Evolutionary conservation across 78 protist species (phyloP).

Genomic region (Dictyostelium firmibasis): DNA sequence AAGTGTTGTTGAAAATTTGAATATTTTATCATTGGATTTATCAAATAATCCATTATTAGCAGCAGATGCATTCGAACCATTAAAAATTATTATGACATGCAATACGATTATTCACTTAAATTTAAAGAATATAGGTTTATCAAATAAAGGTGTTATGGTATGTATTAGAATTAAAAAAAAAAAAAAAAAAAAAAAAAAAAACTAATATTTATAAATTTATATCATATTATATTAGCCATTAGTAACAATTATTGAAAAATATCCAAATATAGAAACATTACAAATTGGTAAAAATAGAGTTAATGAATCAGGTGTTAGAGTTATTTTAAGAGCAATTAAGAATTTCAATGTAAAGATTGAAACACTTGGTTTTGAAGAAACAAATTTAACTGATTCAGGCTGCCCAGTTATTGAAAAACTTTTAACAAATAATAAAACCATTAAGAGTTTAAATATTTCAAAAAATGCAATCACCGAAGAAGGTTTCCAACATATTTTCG

Average conservation of each 20-base stretch:
- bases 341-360: background rate
- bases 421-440: conserved; percentile 14
- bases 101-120: conserved; percentile 15
- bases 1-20: conserved; percentile 62
- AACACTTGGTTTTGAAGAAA: conserved; percentile 39
- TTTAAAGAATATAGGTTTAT: conserved; percentile 50
- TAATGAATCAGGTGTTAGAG: conserved; percentile 27
- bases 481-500: conserved; percentile 47
- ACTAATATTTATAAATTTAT: no score
- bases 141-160: conserved; percentile 30
- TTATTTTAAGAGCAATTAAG: conserved; percentile 34
- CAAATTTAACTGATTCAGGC: conserved; percentile 28
- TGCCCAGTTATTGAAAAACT: conserved; percentile 23
- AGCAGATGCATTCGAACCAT: conserved; percentile 46
- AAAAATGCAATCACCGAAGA: conserved; percentile 58
- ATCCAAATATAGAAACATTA: conserved; percentile 10
- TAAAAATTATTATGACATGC: conserved; percentile 23
- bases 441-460: conserved; percentile 33
- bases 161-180: background rate
- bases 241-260: conserved; percentile 59
- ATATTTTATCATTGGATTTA: conserved; percentile 11
- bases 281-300: conserved; percentile 67
- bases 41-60: conserved; percentile 64
- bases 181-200: no score
- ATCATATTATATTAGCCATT: no score